Conservation (phyloP, 73 alveolate genomes). For the Paramecium sonneborni region DNA sequence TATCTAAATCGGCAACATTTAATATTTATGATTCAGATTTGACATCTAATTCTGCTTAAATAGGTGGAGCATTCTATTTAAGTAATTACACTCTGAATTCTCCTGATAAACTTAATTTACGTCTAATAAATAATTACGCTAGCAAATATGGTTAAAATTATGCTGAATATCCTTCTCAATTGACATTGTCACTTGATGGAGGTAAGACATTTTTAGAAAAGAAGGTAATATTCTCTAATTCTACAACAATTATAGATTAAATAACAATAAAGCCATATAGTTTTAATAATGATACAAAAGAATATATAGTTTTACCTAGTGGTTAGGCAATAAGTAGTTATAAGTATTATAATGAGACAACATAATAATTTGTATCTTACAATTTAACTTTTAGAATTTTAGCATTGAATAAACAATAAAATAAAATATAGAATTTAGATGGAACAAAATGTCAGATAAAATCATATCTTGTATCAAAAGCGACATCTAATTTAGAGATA, state of each 20-base stretch:
- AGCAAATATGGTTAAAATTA: neutral
- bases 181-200: neutral
- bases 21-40: neutral
- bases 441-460: neutral
- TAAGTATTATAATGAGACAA: neutral
- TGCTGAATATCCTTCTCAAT: neutral
- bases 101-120: neutral
- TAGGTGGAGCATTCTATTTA: slow-evolving; percentile 26
- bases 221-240: neutral
- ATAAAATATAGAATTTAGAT: neutral
- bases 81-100: neutral
- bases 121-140: neutral
- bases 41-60: neutral
- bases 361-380: neutral
- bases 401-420: neutral
- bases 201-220: neutral
- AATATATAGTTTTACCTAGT: neutral
- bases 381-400: slow-evolving; percentile 9
- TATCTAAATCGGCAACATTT: neutral
- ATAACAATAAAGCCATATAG: neutral
- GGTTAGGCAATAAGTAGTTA: neutral
- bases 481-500: neutral
- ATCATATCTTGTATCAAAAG: neutral
- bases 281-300: neutral
- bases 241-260: neutral